These are phyloP conservation scores for Serendipita sp. DNA, from an alignment of 768 basidiomycete genomes.

Conservation along the genomic window DNA sequence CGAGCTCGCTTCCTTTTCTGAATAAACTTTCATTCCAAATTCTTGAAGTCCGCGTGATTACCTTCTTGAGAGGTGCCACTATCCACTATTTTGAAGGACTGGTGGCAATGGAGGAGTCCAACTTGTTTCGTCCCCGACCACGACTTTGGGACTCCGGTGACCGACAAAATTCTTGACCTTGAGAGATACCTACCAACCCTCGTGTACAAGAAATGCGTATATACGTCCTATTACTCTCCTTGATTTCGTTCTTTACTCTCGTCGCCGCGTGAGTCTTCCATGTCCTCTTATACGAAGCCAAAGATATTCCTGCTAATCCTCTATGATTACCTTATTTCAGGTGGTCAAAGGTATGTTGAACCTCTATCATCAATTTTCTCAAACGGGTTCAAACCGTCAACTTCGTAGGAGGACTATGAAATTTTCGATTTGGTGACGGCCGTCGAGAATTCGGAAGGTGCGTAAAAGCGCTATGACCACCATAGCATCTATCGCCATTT, in stretches of 20 bases:
- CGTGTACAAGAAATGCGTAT: neutral
- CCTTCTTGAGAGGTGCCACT: no score
- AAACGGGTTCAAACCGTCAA: no score
- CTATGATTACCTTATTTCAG: neutral
- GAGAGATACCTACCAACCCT: no score
- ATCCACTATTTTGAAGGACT: no score
- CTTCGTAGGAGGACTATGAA: slow-evolving; percentile 73
- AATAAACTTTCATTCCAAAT: no score
- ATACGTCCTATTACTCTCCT: neutral
- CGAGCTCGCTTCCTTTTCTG: no score
- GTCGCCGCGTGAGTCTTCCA: neutral
- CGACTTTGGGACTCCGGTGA: no score
- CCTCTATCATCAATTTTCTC: neutral
- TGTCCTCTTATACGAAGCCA: neutral
- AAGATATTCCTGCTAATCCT: neutral
- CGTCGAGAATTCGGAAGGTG: slow-evolving; percentile 70
- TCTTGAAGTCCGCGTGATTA: no score
- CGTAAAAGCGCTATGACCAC: slow-evolving; percentile 10
- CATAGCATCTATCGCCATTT: no score
- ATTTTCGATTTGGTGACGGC: slow-evolving; percentile 86
- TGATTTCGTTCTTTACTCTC: neutral
- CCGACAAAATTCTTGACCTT: no score
- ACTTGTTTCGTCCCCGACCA: no score
- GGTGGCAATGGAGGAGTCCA: no score
- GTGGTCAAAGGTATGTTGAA: neutral